A percentile compares a stretch with the other conserved stretches of the same genome.
Evolutionary conservation across 257 asterid species (phyloP).

Genomic region (Apocynum venetum): DNA sequence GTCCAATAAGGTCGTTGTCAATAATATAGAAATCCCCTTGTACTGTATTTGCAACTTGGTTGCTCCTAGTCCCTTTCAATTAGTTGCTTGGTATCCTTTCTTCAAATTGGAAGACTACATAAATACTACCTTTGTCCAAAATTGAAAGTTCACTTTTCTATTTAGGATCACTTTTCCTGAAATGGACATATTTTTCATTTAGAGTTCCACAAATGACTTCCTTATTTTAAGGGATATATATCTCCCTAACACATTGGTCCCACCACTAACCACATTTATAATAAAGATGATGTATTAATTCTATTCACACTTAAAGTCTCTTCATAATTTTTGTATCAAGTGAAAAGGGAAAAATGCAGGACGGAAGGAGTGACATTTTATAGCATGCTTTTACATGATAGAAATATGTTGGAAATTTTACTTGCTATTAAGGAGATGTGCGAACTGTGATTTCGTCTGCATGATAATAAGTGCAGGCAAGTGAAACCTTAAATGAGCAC

Average conservation of each 20-base stretch:
- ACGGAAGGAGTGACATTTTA: background rate
- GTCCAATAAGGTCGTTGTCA: slow-evolving; percentile 23
- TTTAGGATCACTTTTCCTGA: background rate
- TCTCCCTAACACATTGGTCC: background rate
- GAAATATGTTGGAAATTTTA: slow-evolving; percentile 1
- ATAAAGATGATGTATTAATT: background rate
- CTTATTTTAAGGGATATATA: background rate
- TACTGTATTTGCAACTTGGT: slow-evolving; percentile 2
- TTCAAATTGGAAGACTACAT: background rate
- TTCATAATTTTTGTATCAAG: background rate
- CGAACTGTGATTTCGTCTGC: background rate
- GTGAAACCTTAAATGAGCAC: background rate
- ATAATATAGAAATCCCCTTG: slow-evolving; percentile 28
- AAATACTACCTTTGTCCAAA: background rate
- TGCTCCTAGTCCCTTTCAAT: background rate
- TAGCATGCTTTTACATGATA: background rate
- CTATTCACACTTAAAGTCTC: background rate
- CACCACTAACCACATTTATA: background rate
- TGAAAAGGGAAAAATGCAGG: no score
- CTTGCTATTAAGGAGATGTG: background rate
- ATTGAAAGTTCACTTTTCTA: background rate
- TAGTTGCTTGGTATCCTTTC: background rate
- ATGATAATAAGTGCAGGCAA: background rate
- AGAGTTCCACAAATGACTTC: background rate
- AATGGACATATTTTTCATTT: background rate